A percentile compares a stretch with the other conserved stretches of the same genome.
These are phyloP conservation scores for Amyloporia xantha DNA, from an alignment of 768 basidiomycete species.

Conservation along the genomic window DNA sequence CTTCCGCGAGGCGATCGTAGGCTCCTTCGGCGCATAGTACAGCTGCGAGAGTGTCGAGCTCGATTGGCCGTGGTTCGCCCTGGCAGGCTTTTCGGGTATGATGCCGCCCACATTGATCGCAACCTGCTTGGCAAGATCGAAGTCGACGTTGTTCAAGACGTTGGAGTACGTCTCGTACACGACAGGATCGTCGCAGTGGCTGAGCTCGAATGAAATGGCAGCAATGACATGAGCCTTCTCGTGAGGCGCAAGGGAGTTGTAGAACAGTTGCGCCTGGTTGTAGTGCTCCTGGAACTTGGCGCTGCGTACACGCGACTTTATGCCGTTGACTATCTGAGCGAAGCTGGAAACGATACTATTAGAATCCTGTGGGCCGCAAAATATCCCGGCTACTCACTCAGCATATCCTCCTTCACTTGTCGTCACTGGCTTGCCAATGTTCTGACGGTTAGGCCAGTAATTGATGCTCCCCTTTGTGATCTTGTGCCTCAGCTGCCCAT, in stretches of 20 bases:
- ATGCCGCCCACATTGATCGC: constrained; percentile 59
- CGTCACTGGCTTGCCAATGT: constrained; percentile 41
- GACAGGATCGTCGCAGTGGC: constrained; percentile 70
- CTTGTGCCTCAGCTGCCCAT: constrained; percentile 49
- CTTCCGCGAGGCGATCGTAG: constrained; percentile 58
- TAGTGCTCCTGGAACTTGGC: constrained; percentile 76
- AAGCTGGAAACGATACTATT: constrained; percentile 28
- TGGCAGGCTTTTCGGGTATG: constrained; percentile 45
- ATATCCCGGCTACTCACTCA: constrained; percentile 36
- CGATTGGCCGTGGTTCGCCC: constrained; percentile 51
- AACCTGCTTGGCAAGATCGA: constrained; percentile 62
- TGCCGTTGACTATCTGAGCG: constrained; percentile 41
- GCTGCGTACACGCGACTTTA: constrained; percentile 55
- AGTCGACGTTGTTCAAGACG: constrained; percentile 66
- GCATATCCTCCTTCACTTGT: constrained; percentile 48
- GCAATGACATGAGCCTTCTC: constrained; percentile 69
- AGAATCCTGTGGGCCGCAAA: background rate
- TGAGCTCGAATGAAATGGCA: constrained; percentile 78
- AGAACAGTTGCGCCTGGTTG: constrained; percentile 73
- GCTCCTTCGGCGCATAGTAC: constrained; percentile 45
- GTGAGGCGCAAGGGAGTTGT: constrained; percentile 63
- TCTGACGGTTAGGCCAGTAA: constrained; percentile 78
- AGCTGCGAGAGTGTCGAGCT: constrained; percentile 53
- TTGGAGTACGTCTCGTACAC: constrained; percentile 66
- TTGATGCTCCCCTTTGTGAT: constrained; percentile 58